Evolutionary conservation across 2,329 filamentous ascomycete genomes (phyloP).

Genomic region (Laburnicola sp.): DNA sequence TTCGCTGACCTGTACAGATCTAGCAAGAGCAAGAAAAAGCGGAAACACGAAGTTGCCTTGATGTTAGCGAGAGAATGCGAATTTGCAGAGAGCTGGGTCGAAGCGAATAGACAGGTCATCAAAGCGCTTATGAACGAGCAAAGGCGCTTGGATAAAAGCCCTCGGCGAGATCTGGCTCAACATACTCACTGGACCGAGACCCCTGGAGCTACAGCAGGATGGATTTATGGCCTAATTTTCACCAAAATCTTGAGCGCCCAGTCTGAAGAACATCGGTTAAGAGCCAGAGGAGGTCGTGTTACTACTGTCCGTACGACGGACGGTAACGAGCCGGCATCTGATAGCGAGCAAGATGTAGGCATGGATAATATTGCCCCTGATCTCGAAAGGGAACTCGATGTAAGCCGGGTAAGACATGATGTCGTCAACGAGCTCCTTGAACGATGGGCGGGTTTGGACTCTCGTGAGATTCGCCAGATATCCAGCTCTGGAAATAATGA

Average conservation of each 20-base stretch:
- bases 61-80: conserved; percentile 1
- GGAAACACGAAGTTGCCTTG: not conserved
- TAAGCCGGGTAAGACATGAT: not conserved
- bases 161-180: not conserved
- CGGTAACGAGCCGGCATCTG: not conserved
- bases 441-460: conserved; percentile 1
- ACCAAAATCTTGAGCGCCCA: not conserved
- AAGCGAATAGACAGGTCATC: conserved; percentile 10
- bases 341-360: conserved; percentile 3
- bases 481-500: not conserved
- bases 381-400: conserved; percentile 1
- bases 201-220: conserved; percentile 3
- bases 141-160: not conserved
- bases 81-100: conserved; percentile 8
- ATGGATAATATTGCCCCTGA: not conserved
- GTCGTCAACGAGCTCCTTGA: conserved; percentile 8
- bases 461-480: not conserved
- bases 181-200: conserved; percentile 2
- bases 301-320: not conserved
- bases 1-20: not conserved
- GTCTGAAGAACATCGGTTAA: not conserved
- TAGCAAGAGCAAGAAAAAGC: conserved; percentile 1
- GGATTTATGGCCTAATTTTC: conserved; percentile 7
- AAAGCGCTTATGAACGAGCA: conserved; percentile 6
- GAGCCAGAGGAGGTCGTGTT: not conserved